Evolutionary conservation across 2,329 filamentous ascomycete species (phyloP), one percentile per base, ranked within the genome.

Genomic region (Scytalidium sp.): DNA sequence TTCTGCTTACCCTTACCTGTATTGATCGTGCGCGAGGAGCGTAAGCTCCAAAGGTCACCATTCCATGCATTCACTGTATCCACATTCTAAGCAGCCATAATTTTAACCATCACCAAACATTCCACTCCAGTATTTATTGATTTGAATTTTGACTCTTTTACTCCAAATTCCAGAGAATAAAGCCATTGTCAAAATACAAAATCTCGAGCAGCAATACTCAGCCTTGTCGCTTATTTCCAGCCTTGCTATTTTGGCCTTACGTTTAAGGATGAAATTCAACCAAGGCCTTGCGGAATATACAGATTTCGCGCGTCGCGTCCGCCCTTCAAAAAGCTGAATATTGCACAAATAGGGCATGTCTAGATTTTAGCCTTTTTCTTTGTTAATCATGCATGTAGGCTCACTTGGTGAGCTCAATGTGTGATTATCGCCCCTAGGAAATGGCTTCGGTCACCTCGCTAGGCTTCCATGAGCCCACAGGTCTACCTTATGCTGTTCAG

Each of bases 401-500:
- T 21, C 21, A 11, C 20, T 8, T 27, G 43, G 43, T 15, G 17
- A 27, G 25, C 8, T 45, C 23, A 17, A 23, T 19, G 23, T 25
- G 15, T 45, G 17, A 8, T 15, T 15, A 21, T 36, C 13, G 17
- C 36, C 44, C 27, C 39, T 51, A 47, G 56, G 54, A 57, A 58
- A 99, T 99, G 95, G 93, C 93, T 60, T 85, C 88, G 66, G 83
- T 97, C 71, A 88, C 84, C 69, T 97, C 93, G 57, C 81, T 97
- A 63, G 94, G 94, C 68, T 78, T 96, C 64, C 93, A 97, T 75
- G 85, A 88, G 72, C 92, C 95, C 53, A 83, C 88, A 53, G 91
- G 87, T 56, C 78, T 97, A 56, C 83, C 83, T 54, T 90, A 94
- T 74, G 84, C 96, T 56, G 80, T 96, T 59, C 79, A 85, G 59